These are phyloP conservation scores for Phymatotrichopsis omnivora DNA, from an alignment of 2,329 filamentous ascomycete genomes.

Conservation along the genomic window DNA sequence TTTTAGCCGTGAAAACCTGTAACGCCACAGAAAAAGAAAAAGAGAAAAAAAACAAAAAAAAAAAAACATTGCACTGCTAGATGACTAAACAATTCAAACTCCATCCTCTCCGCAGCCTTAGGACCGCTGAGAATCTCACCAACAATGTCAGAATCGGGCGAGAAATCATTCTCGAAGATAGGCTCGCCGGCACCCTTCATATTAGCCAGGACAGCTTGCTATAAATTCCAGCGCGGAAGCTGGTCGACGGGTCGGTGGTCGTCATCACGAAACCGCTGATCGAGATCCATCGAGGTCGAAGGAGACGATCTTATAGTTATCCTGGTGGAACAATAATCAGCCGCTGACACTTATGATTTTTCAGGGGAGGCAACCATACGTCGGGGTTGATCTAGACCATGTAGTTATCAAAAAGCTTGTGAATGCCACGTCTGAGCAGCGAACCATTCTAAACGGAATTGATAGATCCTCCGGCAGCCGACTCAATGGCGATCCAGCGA, in stretches of 20 bases:
- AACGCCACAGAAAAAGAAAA: no score
- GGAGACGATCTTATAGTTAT: constrained; percentile 30
- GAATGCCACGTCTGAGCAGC: constrained; percentile 26
- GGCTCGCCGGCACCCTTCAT: constrained; percentile 31
- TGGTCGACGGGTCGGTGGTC: constrained; percentile 16
- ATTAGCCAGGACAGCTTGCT: constrained; percentile 29
- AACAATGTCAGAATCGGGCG: constrained; percentile 32
- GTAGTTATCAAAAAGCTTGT: constrained; percentile 29
- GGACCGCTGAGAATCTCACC: constrained; percentile 44
- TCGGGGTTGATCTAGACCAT: constrained; percentile 30
- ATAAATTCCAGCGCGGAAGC: constrained; percentile 30
- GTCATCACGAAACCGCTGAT: constrained; percentile 23
- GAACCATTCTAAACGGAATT: constrained; percentile 33
- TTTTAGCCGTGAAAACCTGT: no score
- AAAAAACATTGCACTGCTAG: no score
- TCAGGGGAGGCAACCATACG: not conserved
- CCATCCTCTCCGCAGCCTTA: constrained; percentile 34
- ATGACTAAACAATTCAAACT: constrained; percentile 31
- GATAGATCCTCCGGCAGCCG: constrained; percentile 17
- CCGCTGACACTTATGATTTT: not conserved
- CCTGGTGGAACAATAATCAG: no score
- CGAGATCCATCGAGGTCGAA: constrained; percentile 28
- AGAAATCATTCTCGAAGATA: constrained; percentile 31
- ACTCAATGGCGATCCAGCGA: constrained; percentile 17
- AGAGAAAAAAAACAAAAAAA: no score